Percentiles rank a stretch among this genome's conserved stretches.
Conservation (phyloP, 106 monocot species). For the Apostasia ramifera region DNA sequence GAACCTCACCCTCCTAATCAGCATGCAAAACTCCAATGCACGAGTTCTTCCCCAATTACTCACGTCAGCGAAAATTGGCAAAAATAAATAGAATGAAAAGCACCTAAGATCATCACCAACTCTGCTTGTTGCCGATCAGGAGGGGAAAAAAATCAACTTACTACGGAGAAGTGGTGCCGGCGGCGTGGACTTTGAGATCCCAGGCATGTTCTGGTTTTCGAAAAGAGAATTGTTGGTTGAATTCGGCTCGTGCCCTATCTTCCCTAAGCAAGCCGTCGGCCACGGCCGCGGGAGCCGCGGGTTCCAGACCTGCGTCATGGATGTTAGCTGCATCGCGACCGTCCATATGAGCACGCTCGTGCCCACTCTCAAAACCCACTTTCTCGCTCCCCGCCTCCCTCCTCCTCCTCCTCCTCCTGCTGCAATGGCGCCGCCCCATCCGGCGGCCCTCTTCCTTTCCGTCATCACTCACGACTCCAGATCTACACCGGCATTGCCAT, state of each 20-base stretch:
- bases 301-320: conserved; percentile 5
- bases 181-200: neutral
- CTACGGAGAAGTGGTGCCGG: conserved; percentile 1
- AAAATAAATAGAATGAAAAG: too few relatives aligned
- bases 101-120: too few relatives aligned
- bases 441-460: neutral
- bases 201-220: neutral
- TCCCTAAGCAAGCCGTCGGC: conserved; percentile 2
- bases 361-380: conserved; percentile 7
- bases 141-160: conserved; percentile 2
- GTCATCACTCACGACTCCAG: neutral
- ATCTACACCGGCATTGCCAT: conserved; percentile 5
- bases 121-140: neutral
- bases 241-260: neutral
- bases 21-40: too few relatives aligned
- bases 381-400: conserved; percentile 1
- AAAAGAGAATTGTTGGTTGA: conserved; percentile 7
- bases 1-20: too few relatives aligned
- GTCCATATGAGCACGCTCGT: conserved; percentile 5
- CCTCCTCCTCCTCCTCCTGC: neutral
- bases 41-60: too few relatives aligned
- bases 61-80: too few relatives aligned
- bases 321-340: conserved; percentile 4
- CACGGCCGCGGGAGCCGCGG: conserved; percentile 2
- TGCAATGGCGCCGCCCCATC: neutral